These are phyloP conservation scores for Penicillium pancosmium DNA, from an alignment of 495 filamentous ascomycete genomes.

Conservation along the genomic window DNA sequence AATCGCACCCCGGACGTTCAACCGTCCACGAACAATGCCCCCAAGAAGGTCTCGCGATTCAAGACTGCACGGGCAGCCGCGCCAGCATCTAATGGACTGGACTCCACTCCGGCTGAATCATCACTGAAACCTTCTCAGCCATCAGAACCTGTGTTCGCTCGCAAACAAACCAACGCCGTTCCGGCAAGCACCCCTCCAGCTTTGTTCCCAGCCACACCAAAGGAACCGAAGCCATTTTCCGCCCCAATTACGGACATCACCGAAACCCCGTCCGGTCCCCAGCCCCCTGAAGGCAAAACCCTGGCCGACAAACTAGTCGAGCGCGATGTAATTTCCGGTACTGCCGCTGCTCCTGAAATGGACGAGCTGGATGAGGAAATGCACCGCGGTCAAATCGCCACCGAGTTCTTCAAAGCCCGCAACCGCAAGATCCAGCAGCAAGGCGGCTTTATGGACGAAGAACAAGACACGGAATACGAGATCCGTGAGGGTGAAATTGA, in stretches of 20 bases:
- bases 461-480: conserved; percentile 58
- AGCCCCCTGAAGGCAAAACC: conserved; percentile 58
- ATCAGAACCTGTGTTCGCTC: conserved; percentile 19
- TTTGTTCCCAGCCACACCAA: conserved; percentile 46
- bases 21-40: conserved; percentile 20
- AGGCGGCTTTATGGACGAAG: conserved; percentile 67
- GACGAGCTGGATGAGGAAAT: conserved; percentile 76
- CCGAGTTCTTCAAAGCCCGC: conserved; percentile 77
- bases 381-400: conserved; percentile 73
- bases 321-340: conserved; percentile 42
- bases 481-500: conserved; percentile 64
- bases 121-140: conserved; percentile 12
- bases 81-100: conserved; percentile 9
- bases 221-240: conserved; percentile 51
- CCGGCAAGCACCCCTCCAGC: conserved; percentile 30
- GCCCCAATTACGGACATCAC: conserved; percentile 43
- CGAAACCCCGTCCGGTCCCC: conserved; percentile 28
- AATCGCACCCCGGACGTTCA: conserved; percentile 21
- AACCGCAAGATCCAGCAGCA: conserved; percentile 78
- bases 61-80: conserved; percentile 36
- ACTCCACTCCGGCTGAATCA: conserved; percentile 4
- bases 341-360: conserved; percentile 50
- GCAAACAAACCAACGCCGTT: conserved; percentile 23
- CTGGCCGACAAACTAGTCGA: conserved; percentile 65
- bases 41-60: conserved; percentile 50